A percentile compares a stretch with the other conserved stretches of the same genome.
These are phyloP conservation scores for Oryza glaberrima DNA, from an alignment of 176 grass and related monocot genomes.

Conservation along the genomic window DNA sequence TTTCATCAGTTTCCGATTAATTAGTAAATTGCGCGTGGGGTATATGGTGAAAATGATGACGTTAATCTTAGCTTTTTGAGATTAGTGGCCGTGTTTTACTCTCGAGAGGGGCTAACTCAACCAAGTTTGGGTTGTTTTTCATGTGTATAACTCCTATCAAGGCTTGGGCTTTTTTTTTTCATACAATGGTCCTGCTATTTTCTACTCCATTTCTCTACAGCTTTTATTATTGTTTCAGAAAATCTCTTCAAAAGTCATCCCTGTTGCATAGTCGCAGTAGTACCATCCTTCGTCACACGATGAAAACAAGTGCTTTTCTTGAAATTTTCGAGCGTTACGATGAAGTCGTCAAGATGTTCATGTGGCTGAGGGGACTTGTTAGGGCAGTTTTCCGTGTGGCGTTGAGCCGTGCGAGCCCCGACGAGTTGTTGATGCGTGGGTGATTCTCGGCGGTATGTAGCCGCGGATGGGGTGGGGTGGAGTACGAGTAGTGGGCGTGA, in stretches of 20 bases:
- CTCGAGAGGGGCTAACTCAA: conserved; percentile 40
- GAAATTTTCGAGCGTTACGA: background rate
- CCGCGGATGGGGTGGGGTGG: background rate
- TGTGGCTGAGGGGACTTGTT: background rate
- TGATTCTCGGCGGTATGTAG: background rate
- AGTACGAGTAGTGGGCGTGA: background rate
- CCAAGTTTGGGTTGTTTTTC: conserved; percentile 24
- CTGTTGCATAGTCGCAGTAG: background rate
- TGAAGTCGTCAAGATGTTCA: background rate
- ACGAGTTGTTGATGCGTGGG: background rate
- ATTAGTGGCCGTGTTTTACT: conserved; percentile 39
- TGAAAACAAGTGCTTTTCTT: background rate
- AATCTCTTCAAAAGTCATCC: background rate
- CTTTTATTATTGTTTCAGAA: background rate
- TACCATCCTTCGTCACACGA: background rate
- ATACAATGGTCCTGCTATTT: background rate
- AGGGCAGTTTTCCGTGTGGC: conserved; percentile 1
- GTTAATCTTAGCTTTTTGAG: conserved; percentile 35
- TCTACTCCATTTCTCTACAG: background rate
- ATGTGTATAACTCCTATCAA: conserved; percentile 35
- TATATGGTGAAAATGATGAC: conserved; percentile 17
- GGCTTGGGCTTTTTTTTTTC: background rate
- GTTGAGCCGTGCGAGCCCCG: background rate
- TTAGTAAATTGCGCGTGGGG: conserved; percentile 9
- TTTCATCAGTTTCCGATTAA: background rate